Evolutionary conservation across 805 yeast species (phyloP), one percentile per base, ranked within the genome.

Genomic region (Wickerhamiella brachini): DNA sequence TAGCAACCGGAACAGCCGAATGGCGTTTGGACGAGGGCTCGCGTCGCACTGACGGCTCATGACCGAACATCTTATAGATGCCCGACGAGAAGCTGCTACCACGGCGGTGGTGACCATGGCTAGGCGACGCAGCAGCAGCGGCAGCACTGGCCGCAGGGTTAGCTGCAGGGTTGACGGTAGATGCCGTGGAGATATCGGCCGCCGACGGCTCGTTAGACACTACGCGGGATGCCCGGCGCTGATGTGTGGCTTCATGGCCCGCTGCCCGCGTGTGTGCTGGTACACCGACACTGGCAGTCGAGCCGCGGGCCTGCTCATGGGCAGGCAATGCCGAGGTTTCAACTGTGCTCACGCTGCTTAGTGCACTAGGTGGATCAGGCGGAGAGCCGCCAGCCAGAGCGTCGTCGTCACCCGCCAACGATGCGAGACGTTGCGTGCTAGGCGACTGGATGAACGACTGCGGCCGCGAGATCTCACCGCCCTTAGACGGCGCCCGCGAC

Each of bases 401-500:
- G 20, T 44, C 46, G n/a, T 22, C 24, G 6, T 44, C 46, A 5
- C 17, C 9, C 13, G 46, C 31, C 46, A 45, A 8, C 4, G 39
- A 29, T 5, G 26, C 46, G 2, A 49, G 49, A 12, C 47, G 50
- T 34, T 48, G 44, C 18, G 53, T 44, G 34, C 45, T 49, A 10
- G 46, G 46, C 13, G 52, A 51, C 38, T 51, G 54, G 37, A 55
- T 52, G 17, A 52, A 55, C 20, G 65, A 60, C 21, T 48, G 42
- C 1, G 68, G 68, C 10, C 65, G 56, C 42, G 62, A 58, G 49
- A 65, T 62, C 52, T 65, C 69, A 12, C 68, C 69, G 6, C 64
- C 57, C 43, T 62, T 58, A 18, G 67, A 59, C 18, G 64, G 54
- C 34, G 58, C 68, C 41, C 59, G 67, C 44, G 57, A 56, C 17